Evolutionary conservation across 441 rosid species (phyloP), one percentile per base, ranked within the genome.

Genomic region (Biscutella laevigata): DNA sequence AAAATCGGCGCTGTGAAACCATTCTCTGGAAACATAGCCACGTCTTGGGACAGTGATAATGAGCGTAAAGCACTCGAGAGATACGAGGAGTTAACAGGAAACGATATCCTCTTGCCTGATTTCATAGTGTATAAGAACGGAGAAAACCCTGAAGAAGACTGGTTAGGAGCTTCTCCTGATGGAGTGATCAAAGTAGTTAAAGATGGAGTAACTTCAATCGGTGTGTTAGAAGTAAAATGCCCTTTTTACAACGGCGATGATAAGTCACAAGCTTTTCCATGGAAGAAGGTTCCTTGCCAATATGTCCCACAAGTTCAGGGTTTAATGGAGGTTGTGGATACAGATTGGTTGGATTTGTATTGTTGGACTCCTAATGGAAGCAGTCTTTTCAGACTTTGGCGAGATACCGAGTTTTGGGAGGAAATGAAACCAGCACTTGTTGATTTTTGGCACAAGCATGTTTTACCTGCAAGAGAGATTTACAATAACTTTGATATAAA

Each of bases 131-230:
- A 63, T 3, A 38, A 39, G 13, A 53, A 62, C 0, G 38, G 37
- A 0, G 37, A 56, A 32, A 8, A 48, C 30, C n/a, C 58, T 53
- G 74, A 67, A 44, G 71, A 69, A 35, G 59, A 64, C 33, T 84
- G 86, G 86, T 50, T 84, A 36, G 94, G 80, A 38, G 94, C 94
- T 59, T 84, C 94, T 28, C 84, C 89, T 1, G 89, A 82, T 76
- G 94, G 87, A 37, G 17, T 79, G 17, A 41, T 78, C 53, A 68
- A 52, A 7, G 44, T 28, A 6, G 29, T 24, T 32, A 57, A 64
- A 53, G 69, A 67, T 38, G 82, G 75, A 7, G 70, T 70, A 10
- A 67, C 68, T 62, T 65, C 74, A 4, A 36, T 49, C n/a, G 87
- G 87, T 8, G 77, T 84, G 26, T 58, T 82, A 5, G 87, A 82